Evolutionary conservation across 139 green algal genomes (phyloP).

Genomic region (Micractinium sp.): DNA sequence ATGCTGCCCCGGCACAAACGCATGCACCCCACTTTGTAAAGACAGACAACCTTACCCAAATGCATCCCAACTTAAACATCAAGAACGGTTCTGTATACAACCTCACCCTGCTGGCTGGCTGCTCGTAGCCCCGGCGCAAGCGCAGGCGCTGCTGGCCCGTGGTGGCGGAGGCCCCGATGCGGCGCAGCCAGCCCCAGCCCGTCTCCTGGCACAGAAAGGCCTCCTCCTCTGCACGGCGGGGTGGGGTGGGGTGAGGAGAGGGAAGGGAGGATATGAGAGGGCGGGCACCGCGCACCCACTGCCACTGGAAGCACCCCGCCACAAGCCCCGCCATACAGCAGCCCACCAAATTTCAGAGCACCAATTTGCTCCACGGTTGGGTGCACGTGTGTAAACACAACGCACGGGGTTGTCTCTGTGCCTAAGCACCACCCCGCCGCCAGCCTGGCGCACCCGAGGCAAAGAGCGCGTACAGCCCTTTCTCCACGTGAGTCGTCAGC

Average conservation of each 20-base stretch:
- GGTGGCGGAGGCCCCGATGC: conserved; percentile 11
- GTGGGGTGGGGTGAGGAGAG: too few relatives aligned
- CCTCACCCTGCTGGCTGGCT: conserved; percentile 15
- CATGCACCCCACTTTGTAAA: too few relatives aligned
- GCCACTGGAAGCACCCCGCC: too few relatives aligned
- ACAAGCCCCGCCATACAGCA: neutral
- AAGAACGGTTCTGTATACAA: neutral
- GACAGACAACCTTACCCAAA: too few relatives aligned
- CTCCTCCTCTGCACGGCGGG: conserved; percentile 45
- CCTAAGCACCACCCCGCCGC: neutral
- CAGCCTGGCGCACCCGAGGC: neutral
- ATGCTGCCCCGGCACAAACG: too few relatives aligned
- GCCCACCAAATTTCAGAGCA: neutral
- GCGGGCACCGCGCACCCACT: neutral
- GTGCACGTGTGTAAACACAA: too few relatives aligned
- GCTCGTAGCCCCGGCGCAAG: conserved; percentile 59
- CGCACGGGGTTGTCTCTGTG: too few relatives aligned
- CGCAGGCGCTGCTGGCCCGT: conserved; percentile 24
- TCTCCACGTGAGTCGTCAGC: conserved; percentile 35
- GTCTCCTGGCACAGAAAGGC: conserved; percentile 52
- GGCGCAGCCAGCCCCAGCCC: conserved; percentile 43
- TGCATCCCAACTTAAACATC: neutral
- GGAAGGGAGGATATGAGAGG: neutral
- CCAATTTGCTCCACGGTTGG: neutral
- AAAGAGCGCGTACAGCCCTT: conserved; percentile 59